Base-by-base conservation (phyloP, 768 basidiomycete species). In the Leccinellum rugosiceps region DNA sequence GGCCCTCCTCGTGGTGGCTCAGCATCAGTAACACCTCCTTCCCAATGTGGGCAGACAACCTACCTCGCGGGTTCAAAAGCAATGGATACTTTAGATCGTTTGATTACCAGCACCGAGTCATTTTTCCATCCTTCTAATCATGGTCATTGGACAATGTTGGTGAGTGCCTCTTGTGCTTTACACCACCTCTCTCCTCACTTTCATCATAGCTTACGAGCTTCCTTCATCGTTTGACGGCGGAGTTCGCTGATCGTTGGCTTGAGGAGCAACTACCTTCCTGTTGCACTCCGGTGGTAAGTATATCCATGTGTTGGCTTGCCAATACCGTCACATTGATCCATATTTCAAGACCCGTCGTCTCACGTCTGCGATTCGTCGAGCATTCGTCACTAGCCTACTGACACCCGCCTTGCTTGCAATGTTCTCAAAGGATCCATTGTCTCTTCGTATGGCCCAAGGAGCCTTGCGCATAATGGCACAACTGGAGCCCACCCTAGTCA, bases 81-180 rank as follows among this genome's bases (percentile, higher is more conserved):
- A 19, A 78, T 98, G 58, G 92, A 96, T 64, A 87, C 92, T 14
- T 76, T 98, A 26, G 90, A 92, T 63, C 86, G 86, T 62, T 75
- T 98, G 43, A 84, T 98, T 59, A 95, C 92, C 14, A 94, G 92
- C 64, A 92, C 90, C 6, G 96, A 98, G 68, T 86, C 88, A 0
- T 96, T 90, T 77, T 98, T 98, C 75, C 96, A 98, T 71, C 96
- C 96, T 2, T 92, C 91, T 4, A 97, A 97, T 68, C 86, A 86
- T 30, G 95, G 95, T 4, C 75, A 80, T 30, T 97, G 94, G 92
- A 88, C 92, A 8, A 60, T 72, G 41, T 53, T 69, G 59, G 72
- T 67, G 28, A 51, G 63, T 58, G 6, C 9, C 9, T 28, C 13
- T 2, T 26, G 28, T 52, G 17, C 14, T 52, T 48, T 31, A 7